Conservation (phyloP, 352 stramenopile genomes). For the Pythium rishiriense region DNA sequence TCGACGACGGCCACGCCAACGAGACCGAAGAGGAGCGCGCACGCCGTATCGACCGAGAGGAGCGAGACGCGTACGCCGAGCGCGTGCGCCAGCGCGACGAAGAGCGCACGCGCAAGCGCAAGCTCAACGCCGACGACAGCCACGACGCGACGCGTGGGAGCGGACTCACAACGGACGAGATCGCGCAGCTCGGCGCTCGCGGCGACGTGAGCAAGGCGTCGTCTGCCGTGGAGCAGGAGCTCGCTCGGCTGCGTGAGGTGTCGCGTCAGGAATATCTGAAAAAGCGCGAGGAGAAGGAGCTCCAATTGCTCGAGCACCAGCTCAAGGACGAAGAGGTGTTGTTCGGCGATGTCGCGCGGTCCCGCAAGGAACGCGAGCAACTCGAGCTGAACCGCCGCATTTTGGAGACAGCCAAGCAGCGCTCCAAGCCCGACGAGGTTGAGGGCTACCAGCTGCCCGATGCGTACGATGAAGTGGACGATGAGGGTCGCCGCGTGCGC, state of each 20-base stretch:
- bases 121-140: conserved; percentile 34
- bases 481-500: conserved; percentile 85
- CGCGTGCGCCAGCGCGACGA: conserved; percentile 77
- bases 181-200: conserved; percentile 78
- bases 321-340: conserved; percentile 77
- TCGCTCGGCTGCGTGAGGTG: conserved; percentile 86
- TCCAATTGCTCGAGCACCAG: conserved; percentile 91
- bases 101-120: conserved; percentile 63
- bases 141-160: conserved; percentile 9
- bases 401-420: conserved; percentile 80
- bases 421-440: conserved; percentile 51
- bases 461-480: conserved; percentile 93
- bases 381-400: conserved; percentile 90
- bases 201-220: conserved; percentile 48
- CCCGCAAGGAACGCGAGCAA: conserved; percentile 80
- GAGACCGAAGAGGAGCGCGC: conserved; percentile 47
- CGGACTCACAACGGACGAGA: conserved; percentile 72
- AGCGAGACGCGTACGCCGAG: conserved; percentile 85
- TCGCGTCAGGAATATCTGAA: conserved; percentile 96
- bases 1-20: conserved; percentile 4
- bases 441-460: conserved; percentile 96
- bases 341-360: conserved; percentile 81
- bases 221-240: conserved; percentile 47
- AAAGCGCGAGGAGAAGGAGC: conserved; percentile 97
- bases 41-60: conserved; percentile 57